Conservation (phyloP, 805 yeast species). For the Wickerhamiella spandovensis region DNA sequence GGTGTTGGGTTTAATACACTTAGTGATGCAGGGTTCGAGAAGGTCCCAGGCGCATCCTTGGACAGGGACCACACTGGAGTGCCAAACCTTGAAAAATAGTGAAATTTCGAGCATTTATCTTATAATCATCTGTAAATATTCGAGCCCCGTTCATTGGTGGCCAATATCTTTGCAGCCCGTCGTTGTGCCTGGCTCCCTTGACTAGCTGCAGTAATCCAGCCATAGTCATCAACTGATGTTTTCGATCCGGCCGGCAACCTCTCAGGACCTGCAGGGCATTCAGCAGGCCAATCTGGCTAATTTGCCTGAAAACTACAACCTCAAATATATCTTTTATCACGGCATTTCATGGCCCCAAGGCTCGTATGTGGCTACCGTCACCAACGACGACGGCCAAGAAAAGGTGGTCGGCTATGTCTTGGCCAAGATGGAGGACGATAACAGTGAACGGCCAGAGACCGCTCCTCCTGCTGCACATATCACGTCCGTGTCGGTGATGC, state of each 20-base stretch:
- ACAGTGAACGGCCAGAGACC: constrained; percentile 15
- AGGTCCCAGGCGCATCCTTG: neutral
- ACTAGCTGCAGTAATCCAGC: neutral
- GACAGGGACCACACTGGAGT: no score
- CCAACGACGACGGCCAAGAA: constrained; percentile 62
- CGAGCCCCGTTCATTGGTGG: neutral
- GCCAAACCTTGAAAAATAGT: no score
- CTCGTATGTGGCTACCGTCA: constrained; percentile 68
- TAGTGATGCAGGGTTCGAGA: neutral
- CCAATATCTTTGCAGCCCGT: no score
- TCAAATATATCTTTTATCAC: constrained; percentile 90
- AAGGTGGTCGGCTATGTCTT: constrained; percentile 91
- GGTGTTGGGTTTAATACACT: neutral
- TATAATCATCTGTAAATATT: no score
- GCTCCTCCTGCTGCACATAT: constrained; percentile 68
- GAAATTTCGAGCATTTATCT: no score
- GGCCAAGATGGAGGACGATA: constrained; percentile 92
- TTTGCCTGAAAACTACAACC: constrained; percentile 85
- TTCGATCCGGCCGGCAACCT: constrained; percentile 77
- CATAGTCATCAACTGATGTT: constrained; percentile 25
- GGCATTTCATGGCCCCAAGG: constrained; percentile 95
- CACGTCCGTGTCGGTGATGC: constrained; percentile 86
- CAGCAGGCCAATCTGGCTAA: constrained; percentile 88
- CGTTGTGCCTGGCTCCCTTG: no score
- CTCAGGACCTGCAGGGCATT: constrained; percentile 82